phyloP scores from a whole-genome alignment of 2,329 filamentous ascomycete genomes.

The Pseudogymnoascus sp. region DNA sequence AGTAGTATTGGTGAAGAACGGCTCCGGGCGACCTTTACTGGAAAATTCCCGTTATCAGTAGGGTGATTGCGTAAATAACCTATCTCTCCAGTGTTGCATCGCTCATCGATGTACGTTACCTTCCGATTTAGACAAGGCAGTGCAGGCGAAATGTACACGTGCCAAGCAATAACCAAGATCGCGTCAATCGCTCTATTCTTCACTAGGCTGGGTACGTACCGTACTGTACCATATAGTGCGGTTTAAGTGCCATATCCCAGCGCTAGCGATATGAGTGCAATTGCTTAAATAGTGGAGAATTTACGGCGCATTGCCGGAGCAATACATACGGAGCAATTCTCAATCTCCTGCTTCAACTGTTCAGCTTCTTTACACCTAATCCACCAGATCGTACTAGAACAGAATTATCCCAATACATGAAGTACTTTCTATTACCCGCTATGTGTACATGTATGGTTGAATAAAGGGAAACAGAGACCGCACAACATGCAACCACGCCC shows the following conservation, averaged over 20 bases:
- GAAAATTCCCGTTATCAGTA: background rate
- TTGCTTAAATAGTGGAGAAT: background rate
- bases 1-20: background rate
- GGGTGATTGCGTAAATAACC: background rate
- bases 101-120: background rate
- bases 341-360: background rate
- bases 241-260: background rate
- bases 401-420: background rate
- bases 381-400: background rate
- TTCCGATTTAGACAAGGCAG: background rate
- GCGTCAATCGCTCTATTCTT: background rate
- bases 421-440: background rate
- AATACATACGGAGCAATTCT: background rate
- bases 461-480: slow-evolving; percentile 20
- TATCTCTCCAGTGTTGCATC: background rate
- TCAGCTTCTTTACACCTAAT: background rate
- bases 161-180: background rate
- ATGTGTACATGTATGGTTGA: background rate
- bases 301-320: background rate
- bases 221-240: background rate
- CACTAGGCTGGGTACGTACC: background rate
- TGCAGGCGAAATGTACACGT: background rate
- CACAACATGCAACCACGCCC: slow-evolving; percentile 25
- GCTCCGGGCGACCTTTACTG: background rate
- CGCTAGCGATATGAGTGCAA: background rate